Conservation (phyloP, 306 rosid genomes). For the Castanea crenata region DNA sequence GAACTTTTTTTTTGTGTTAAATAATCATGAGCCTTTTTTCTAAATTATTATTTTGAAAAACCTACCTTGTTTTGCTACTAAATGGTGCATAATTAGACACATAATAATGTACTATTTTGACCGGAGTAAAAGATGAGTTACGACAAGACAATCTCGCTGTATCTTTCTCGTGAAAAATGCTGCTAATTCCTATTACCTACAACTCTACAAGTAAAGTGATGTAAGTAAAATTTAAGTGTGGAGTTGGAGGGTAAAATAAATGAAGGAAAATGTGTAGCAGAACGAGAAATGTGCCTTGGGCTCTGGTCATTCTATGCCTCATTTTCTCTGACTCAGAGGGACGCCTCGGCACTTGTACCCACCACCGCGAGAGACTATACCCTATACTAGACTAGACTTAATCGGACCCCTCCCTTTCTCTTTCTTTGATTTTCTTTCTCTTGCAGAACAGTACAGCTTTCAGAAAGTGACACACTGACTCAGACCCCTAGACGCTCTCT, state of each 20-base stretch:
- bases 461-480: neutral
- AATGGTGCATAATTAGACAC: no score
- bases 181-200: neutral
- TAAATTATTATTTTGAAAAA: no score
- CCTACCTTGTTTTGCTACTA: no score
- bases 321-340: constrained; percentile 9
- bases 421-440: neutral
- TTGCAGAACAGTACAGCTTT: neutral
- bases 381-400: no score
- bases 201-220: no score
- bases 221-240: neutral
- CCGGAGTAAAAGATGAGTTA: no score
- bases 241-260: neutral
- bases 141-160: neutral
- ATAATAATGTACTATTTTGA: no score
- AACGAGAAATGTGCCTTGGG: neutral
- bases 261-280: neutral
- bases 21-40: no score
- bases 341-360: constrained; percentile 46
- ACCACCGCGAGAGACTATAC: neutral
- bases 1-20: no score
- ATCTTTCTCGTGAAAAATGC: neutral
- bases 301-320: constrained; percentile 8
- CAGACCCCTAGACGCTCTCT: neutral
- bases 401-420: neutral